Conservation (phyloP, 2,329 filamentous ascomycete genomes). For the Talaromyces sp. region DNA sequence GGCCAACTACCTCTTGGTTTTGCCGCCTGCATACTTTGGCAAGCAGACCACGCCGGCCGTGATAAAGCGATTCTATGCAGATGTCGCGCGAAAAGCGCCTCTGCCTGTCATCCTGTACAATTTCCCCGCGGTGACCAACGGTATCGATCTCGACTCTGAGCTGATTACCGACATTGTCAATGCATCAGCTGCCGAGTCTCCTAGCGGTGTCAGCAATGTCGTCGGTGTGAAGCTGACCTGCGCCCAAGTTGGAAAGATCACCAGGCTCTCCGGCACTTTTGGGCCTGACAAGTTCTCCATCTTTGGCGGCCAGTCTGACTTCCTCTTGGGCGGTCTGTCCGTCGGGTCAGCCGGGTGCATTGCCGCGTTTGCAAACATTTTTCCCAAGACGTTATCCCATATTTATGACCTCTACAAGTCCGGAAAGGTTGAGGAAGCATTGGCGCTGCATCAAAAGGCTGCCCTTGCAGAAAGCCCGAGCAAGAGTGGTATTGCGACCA, state of each 20-base stretch:
- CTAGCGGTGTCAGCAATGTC: conserved; percentile 42
- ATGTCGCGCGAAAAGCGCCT: conserved; percentile 49
- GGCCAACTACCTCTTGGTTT: conserved; percentile 58
- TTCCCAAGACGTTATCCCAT: conserved; percentile 51
- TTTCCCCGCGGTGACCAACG: conserved; percentile 65
- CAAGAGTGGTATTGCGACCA: conserved; percentile 62
- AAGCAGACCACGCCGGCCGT: conserved; percentile 57
- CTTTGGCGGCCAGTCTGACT: conserved; percentile 70
- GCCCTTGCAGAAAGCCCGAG: conserved; percentile 62
- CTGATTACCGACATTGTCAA: conserved; percentile 53
- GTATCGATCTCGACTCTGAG: conserved; percentile 64
- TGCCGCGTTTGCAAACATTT: conserved; percentile 55
- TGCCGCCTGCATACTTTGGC: conserved; percentile 62
- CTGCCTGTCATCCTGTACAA: conserved; percentile 64
- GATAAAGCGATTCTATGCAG: conserved; percentile 56
- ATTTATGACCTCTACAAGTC: conserved; percentile 60
- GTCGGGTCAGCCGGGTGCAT: conserved; percentile 54
- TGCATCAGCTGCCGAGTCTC: conserved; percentile 28
- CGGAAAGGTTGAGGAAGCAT: conserved; percentile 55
- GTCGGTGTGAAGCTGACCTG: conserved; percentile 65
- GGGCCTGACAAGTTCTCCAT: conserved; percentile 57
- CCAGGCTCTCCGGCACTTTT: conserved; percentile 51
- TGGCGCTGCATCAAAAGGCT: conserved; percentile 57
- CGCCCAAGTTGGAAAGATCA: conserved; percentile 58
- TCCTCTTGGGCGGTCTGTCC: conserved; percentile 55